These are phyloP conservation scores for Beauveria australis DNA, from an alignment of 2,329 filamentous ascomycete genomes.

Conservation along the genomic window DNA sequence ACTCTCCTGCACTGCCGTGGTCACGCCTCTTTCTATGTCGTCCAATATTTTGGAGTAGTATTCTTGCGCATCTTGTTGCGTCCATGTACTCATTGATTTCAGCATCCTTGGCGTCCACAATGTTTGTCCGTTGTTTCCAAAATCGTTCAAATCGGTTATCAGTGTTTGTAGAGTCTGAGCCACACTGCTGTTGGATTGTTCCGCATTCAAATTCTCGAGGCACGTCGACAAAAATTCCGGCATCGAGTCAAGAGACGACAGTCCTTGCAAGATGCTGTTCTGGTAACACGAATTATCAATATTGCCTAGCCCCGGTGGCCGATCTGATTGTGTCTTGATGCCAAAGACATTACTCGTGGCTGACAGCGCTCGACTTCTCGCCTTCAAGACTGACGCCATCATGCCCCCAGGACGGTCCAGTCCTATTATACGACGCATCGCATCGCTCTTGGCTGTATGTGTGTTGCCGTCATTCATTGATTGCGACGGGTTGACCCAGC, in stretches of 20 bases:
- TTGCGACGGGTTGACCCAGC: slow-evolving; percentile 41
- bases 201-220: slow-evolving; percentile 22
- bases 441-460: slow-evolving; percentile 55
- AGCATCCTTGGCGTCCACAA: slow-evolving; percentile 76
- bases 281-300: slow-evolving; percentile 96
- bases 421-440: slow-evolving; percentile 55
- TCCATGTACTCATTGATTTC: slow-evolving; percentile 90
- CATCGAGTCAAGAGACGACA: slow-evolving; percentile 68
- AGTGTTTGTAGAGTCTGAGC: slow-evolving; percentile 52
- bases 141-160: slow-evolving; percentile 61
- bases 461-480: slow-evolving; percentile 31
- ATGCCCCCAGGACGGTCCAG: slow-evolving; percentile 45
- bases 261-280: slow-evolving; percentile 84
- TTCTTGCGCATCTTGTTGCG: slow-evolving; percentile 96
- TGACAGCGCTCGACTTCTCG: slow-evolving; percentile 47
- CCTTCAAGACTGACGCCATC: slow-evolving; percentile 49
- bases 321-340: slow-evolving; percentile 31
- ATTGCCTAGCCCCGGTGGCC: slow-evolving; percentile 70
- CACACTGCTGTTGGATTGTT: slow-evolving; percentile 26
- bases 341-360: slow-evolving; percentile 38
- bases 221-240: slow-evolving; percentile 53
- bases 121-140: slow-evolving; percentile 62
- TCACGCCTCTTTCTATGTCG: slow-evolving; percentile 71
- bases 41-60: slow-evolving; percentile 89
- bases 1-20: slow-evolving; percentile 32